Percentiles rank a stretch among this genome's conserved stretches.
Evolutionary conservation across 768 basidiomycete genomes (phyloP).

Genomic region (Lentinula sp.): DNA sequence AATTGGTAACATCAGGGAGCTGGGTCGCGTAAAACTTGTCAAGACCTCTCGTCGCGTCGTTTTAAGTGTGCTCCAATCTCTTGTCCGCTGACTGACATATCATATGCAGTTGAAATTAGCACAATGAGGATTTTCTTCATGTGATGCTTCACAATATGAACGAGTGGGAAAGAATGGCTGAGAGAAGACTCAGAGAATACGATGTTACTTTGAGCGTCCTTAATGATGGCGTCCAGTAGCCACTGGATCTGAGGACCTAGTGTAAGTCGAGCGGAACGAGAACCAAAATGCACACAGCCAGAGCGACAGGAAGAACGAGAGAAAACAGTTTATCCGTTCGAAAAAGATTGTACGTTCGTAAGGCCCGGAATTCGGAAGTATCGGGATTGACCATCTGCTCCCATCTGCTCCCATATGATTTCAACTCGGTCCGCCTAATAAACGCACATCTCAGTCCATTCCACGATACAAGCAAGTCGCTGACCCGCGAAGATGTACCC

Average conservation of each 20-base stretch:
- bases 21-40: conserved; percentile 2
- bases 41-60: neutral
- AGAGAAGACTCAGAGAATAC: no score
- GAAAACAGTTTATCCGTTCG: no score
- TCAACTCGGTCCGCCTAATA: no score
- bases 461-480: no score
- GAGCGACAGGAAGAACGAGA: no score
- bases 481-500: no score
- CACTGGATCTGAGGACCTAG: no score
- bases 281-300: no score
- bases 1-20: neutral
- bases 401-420: no score
- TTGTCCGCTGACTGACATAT: neutral
- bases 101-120: neutral
- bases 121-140: neutral
- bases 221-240: neutral
- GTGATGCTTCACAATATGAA: neutral
- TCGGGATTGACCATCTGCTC: neutral
- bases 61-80: neutral
- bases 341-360: neutral
- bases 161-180: neutral
- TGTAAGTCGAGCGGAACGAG: no score
- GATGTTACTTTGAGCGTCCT: neutral
- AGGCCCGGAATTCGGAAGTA: neutral
- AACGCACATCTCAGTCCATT: no score